Evolutionary conservation across 768 basidiomycete species (phyloP), one percentile per base, ranked within the genome.

Genomic region (Pisolithus tinctorius): DNA sequence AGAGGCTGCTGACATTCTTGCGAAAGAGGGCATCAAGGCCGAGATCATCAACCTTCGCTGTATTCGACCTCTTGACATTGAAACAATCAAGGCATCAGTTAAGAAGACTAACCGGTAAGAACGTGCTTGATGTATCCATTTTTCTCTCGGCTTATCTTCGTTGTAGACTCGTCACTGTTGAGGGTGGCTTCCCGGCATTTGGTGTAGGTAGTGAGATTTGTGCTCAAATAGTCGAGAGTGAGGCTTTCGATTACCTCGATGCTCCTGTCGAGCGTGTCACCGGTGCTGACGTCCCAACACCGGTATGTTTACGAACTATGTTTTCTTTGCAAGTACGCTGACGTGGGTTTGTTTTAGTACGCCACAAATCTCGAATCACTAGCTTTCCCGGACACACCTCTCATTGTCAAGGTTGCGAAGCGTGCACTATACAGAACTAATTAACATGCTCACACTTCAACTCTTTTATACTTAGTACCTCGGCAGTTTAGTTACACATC

Each of bases 161-260:
- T 30, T 54, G 26, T 56, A 93, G 91, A 51, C 80, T 99, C 56
- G 77, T 99, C 49, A 90, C 88, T 51, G 94, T 93, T 47, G 96
- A 99, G 72, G 95, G 95, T 70, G 96, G 96, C 37, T 99, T 96
- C 92, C 96, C 96, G 37, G 85, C 81, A 46, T 98, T 97, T 69
- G 93, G 96, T 74, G 95, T 99, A 50, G 96, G 96, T 58, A 94
- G 93, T 60, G 96, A 99, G 72, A 95, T 99, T 62, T 91, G 90
- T 59, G 96, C 96, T 13, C 94, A 98, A 70, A 92, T 98, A 60
- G 78, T 95, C 50, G 96, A 99, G 78, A 91, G 90, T 60, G 92
- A 96, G 62, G 95, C 93, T 3, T 99, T 95, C 65, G 93, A 98
- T 73, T 97, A 92, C 75, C 86, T 99, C 34, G 96, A 99, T 73